phyloP scores from a whole-genome alignment of 1,284 basidiomycete genomes.

The Ceratobasidium sp. region DNA sequence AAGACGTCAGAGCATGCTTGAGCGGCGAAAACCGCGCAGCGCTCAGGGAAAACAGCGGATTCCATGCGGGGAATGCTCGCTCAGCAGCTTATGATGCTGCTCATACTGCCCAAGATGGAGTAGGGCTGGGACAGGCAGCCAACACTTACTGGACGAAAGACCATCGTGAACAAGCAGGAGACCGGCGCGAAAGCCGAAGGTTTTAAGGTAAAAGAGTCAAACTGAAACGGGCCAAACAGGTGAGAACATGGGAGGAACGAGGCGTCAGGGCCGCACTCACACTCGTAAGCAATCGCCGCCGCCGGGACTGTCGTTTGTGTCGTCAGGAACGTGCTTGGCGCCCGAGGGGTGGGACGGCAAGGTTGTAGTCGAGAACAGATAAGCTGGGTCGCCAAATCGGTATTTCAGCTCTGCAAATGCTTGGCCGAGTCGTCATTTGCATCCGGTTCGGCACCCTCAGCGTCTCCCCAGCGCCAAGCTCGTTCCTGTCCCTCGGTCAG shows the following conservation, averaged over 20 bases:
- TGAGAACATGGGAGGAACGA: not conserved
- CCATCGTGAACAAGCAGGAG: not conserved
- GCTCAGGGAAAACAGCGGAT: constrained; percentile 3
- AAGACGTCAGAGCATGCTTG: not conserved
- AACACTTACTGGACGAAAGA: constrained; percentile 19
- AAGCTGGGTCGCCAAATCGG: not conserved
- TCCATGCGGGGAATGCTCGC: constrained; percentile 8
- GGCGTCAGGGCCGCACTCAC: constrained; percentile 13
- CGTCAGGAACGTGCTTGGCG: not conserved
- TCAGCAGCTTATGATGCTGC: not conserved
- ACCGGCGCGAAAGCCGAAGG: constrained; percentile 21
- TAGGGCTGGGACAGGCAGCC: not conserved
- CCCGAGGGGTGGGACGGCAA: not conserved
- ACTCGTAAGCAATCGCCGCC: not conserved
- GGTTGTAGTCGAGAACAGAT: constrained; percentile 10
- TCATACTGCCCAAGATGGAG: constrained; percentile 11
- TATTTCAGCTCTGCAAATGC: not conserved
- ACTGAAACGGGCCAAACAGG: constrained; percentile 8
- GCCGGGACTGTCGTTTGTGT: not conserved
- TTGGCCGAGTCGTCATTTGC: constrained; percentile 32
- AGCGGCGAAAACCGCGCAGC: constrained; percentile 32
- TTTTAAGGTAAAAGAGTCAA: constrained; percentile 6
- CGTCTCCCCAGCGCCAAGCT: constrained; percentile 42
- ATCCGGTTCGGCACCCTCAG: constrained; percentile 17
- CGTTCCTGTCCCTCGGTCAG: constrained; percentile 23